phyloP scores from a whole-genome alignment of 2,329 filamentous ascomycete species.

The Penicillium sp. region DNA sequence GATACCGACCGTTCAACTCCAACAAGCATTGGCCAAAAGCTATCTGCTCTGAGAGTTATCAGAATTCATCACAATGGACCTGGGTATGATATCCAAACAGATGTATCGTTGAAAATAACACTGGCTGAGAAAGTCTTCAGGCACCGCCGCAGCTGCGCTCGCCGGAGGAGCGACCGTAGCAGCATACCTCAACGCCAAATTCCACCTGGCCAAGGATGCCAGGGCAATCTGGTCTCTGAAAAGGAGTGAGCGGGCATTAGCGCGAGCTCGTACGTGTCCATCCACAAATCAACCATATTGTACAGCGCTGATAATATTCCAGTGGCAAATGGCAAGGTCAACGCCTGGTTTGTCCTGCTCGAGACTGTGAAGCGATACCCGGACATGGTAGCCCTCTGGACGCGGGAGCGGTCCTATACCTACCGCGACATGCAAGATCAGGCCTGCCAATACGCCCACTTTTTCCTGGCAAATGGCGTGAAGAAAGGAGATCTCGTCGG shows the following conservation, averaged over 20 bases:
- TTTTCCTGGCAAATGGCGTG: slow-evolving; percentile 61
- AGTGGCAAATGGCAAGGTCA: slow-evolving; percentile 57
- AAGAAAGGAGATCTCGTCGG: slow-evolving; percentile 62
- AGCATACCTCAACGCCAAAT: slow-evolving; percentile 62
- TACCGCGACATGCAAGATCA: slow-evolving; percentile 59
- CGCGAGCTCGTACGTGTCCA: slow-evolving; percentile 51
- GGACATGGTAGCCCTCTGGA: slow-evolving; percentile 66
- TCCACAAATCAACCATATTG: not conserved
- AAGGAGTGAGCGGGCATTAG: slow-evolving; percentile 48
- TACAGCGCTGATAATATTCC: not conserved
- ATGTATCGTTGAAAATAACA: not conserved
- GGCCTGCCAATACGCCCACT: slow-evolving; percentile 63
- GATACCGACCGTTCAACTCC: not conserved
- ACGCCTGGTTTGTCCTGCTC: slow-evolving; percentile 68
- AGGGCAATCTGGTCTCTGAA: slow-evolving; percentile 47
- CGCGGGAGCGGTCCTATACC: slow-evolving; percentile 61
- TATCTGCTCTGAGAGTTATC: not conserved
- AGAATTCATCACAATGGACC: slow-evolving; percentile 9
- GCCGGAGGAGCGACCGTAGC: slow-evolving; percentile 31
- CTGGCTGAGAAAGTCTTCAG: slow-evolving; percentile 6
- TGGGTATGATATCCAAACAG: slow-evolving; percentile 4
- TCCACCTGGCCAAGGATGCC: slow-evolving; percentile 65
- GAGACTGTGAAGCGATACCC: slow-evolving; percentile 55
- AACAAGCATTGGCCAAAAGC: not conserved
- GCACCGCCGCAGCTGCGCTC: slow-evolving; percentile 28